Base-by-base conservation (phyloP, 2,329 filamentous ascomycete species). In the Penicillium aurantiogriseum region DNA sequence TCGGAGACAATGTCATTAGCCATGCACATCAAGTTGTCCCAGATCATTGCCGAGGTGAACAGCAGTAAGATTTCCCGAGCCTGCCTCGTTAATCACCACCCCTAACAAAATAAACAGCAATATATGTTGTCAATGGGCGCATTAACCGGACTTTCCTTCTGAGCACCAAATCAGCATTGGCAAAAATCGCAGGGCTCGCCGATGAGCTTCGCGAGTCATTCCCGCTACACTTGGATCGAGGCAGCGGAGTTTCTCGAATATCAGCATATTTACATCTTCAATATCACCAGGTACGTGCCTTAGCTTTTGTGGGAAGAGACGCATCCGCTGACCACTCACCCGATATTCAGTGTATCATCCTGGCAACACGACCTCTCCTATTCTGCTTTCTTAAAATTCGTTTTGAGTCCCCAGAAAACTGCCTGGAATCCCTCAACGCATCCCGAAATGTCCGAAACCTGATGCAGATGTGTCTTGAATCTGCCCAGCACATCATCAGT, bases 1-100 rank as follows among this genome's bases (percentile, higher is more conserved):
- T 52, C 66, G 15, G 76, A 79, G 46, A 69, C 71, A n/a, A 67
- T 72, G 19, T 76, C 75, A 2, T 64, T 81, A 17, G 69, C 70
- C 11, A 76, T 81, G 65, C 77, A 81, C 44, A 77, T 81, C 47
- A 77, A 77, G 53, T 67, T 81, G 35, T 78, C 77, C 4, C 73
- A 74, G 39, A 74, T 78, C 15, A 76, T 79, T 36, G 75, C 77
- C 1, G 72, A 76, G 21, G 79, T 81, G 23, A 71, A 78, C 15
- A 74, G 71, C 51, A 78, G 78, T 80, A 67, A 67, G 76, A 68
- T 7, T 4, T 8, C 8, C 2, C 5, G 2, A 4, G 17, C 29
- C 0, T 19, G 23, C 1, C 15, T 35, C 1, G 10, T 13, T 2
- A 6, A 27, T 11, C 10, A 39, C 19, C 1, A 11, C 6, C 10